Evolutionary conservation across 225 moss, liverwort and hornwort species (phyloP), one percentile per base, ranked within the genome.

Genomic region (Pseudoscleropodium purum): DNA sequence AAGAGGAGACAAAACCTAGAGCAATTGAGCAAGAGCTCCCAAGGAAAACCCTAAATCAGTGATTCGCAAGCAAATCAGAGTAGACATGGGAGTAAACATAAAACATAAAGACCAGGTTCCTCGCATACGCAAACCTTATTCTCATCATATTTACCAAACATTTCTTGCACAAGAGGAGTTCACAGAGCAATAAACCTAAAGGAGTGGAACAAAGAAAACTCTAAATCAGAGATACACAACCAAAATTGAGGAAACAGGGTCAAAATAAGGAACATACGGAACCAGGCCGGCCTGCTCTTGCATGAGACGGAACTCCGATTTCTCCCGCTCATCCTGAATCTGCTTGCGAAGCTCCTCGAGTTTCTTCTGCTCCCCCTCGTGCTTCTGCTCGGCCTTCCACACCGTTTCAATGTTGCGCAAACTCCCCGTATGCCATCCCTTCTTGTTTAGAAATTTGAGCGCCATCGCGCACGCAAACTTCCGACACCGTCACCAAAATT

Each of bases 381-480:
- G 99, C 92, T 99, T 97, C 92, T 97, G 99, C 94, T 99, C 99
- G 83, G 99, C 99, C 90, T 99, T 99, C 99, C 99, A 99, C 39
- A 99, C 99, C 54, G 87, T 97, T 77, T 99, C 99, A 23, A 99
- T 94, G 88, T 99, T 99, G 88, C 94, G 93, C 90, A 99, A 92
- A 91, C 99, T 99, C 78, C 99, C 99, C 65, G 99, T 99, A 49
- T 99, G 99, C 99, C 99, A 99, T 84, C 99, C 99, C 92, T 97
- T 99, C 91, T 99, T 99, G 89, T 97, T 99, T 90, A 99, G 75
- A 94, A 99, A 99, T 89, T 97, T 99, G 85, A 99, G 94, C 65
- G 99, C 99, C 99, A 99, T 99, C 84, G 52, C 84, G 80, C 80
- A 54, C 74, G 15, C 85, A 85, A 90, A 60, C 77, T 70, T 64